These are phyloP conservation scores for Spencermartinsiella ligniputridi DNA, from an alignment of 1,139 yeast genomes.

Conservation along the genomic window DNA sequence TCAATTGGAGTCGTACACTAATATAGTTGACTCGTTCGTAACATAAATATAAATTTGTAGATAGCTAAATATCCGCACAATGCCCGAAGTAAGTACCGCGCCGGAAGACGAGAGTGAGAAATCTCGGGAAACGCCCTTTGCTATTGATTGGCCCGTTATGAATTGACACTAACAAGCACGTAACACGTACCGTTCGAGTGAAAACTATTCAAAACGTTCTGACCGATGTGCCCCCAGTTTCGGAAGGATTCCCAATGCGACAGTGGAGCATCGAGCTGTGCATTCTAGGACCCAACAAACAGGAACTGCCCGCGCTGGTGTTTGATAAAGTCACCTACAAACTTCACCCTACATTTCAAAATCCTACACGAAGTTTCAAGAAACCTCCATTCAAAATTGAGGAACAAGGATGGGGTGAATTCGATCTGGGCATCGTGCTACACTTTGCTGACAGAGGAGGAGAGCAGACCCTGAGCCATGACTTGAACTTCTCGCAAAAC, in stretches of 20 bases:
- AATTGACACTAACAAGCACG: conserved; percentile 30
- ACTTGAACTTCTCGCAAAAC: conserved; percentile 77
- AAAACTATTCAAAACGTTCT: conserved; percentile 82
- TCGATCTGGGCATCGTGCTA: conserved; percentile 77
- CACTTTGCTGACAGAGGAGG: conserved; percentile 83
- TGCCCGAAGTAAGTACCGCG: conserved; percentile 17
- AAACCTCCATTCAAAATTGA: conserved; percentile 84
- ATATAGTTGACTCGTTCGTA: too few relatives aligned
- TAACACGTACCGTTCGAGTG: conserved; percentile 83
- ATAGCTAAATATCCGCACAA: conserved; percentile 4
- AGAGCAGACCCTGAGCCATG: conserved; percentile 81
- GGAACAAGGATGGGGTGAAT: conserved; percentile 99
- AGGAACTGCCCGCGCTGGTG: conserved; percentile 79
- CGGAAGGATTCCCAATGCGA: conserved; percentile 92
- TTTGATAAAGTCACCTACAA: conserved; percentile 92
- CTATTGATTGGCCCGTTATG: too few relatives aligned
- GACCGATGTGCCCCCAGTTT: conserved; percentile 80
- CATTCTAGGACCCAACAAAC: conserved; percentile 73
- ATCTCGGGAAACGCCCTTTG: too few relatives aligned
- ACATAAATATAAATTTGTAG: background rate
- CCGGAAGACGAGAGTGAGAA: too few relatives aligned
- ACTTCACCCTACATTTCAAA: conserved; percentile 90
- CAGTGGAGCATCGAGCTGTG: conserved; percentile 81
- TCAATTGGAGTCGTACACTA: too few relatives aligned
- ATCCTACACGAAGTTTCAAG: conserved; percentile 73